Percentiles rank a stretch among this genome's conserved stretches.
Evolutionary conservation across 2,329 filamentous ascomycete genomes (phyloP).

Genomic region (Phaeosphaeria sp.): DNA sequence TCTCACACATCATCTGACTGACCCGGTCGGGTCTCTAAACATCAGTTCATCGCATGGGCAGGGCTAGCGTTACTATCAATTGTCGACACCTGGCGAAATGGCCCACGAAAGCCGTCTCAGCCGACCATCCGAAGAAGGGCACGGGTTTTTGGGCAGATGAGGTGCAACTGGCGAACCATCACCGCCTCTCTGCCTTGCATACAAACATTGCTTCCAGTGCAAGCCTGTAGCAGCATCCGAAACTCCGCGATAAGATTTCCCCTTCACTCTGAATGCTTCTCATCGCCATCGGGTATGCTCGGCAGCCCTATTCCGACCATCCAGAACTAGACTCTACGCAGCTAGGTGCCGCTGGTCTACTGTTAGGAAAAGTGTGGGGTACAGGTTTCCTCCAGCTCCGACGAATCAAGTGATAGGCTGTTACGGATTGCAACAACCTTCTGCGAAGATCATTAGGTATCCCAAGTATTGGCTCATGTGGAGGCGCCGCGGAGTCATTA

Average conservation of each 20-base stretch:
- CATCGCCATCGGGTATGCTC: slow-evolving; percentile 24
- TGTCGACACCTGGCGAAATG: not conserved
- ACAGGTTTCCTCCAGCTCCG: slow-evolving; percentile 9
- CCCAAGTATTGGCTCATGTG: not conserved
- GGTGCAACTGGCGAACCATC: too few species aligned
- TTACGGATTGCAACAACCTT: slow-evolving; percentile 28
- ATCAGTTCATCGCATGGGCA: not conserved
- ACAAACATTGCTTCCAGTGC: too few species aligned
- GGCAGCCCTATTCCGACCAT: slow-evolving; percentile 7
- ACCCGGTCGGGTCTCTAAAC: not conserved
- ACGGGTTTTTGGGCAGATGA: too few species aligned
- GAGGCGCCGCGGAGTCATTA: not conserved
- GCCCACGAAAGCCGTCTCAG: too few species aligned
- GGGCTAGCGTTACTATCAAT: not conserved
- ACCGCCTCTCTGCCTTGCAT: too few species aligned
- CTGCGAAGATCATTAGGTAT: not conserved
- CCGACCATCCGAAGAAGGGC: not conserved
- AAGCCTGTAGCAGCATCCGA: not conserved
- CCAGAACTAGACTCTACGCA: slow-evolving; percentile 2
- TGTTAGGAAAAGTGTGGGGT: slow-evolving; percentile 18
- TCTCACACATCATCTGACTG: not conserved
- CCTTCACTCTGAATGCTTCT: slow-evolving; percentile 3
- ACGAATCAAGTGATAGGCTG: slow-evolving; percentile 2
- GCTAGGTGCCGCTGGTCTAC: slow-evolving; percentile 6
- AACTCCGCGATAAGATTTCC: not conserved